Percentiles rank a stretch among this genome's conserved stretches.
Evolutionary conservation across 768 basidiomycete genomes (phyloP).

Genomic region (Calocera viscosa): DNA sequence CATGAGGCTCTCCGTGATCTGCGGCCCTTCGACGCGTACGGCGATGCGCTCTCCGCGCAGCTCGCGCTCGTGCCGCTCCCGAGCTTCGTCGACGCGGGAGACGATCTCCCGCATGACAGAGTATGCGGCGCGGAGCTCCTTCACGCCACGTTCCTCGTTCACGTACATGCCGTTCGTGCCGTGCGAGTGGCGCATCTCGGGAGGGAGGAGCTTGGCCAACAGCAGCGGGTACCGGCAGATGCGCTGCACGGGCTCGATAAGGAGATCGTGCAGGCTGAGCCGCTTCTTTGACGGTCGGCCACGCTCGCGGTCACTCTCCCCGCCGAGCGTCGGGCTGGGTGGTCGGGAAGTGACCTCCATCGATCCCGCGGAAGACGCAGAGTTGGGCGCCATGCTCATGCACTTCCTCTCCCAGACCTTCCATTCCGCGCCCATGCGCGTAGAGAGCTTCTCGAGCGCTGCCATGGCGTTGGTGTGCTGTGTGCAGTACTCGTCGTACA

Average conservation of each 20-base stretch:
- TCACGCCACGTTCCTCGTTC: background rate
- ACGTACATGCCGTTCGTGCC: background rate
- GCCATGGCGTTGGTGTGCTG: constrained; percentile 73
- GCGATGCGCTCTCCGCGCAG: constrained; percentile 8
- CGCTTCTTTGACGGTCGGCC: constrained; percentile 10
- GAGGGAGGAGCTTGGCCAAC: constrained; percentile 50
- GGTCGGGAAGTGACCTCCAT: constrained; percentile 2
- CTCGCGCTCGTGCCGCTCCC: constrained; percentile 43
- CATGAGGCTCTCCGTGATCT: constrained; percentile 21
- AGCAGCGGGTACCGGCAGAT: constrained; percentile 92
- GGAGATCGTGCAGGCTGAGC: constrained; percentile 54
- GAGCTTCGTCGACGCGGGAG: constrained; percentile 67
- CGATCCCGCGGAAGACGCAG: constrained; percentile 13
- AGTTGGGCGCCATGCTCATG: constrained; percentile 38
- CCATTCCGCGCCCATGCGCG: constrained; percentile 61
- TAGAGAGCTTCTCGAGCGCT: constrained; percentile 51
- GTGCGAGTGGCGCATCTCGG: constrained; percentile 16
- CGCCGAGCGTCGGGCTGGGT: constrained; percentile 10
- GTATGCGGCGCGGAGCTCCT: constrained; percentile 35
- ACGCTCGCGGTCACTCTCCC: constrained; percentile 15
- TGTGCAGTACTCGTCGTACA: constrained; percentile 79
- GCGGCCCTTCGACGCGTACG: constrained; percentile 12
- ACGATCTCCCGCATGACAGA: constrained; percentile 57
- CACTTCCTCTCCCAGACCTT: constrained; percentile 73
- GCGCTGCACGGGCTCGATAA: constrained; percentile 94